Conservation (phyloP, 106 monocot genomes). For the Allium cepa region DNA sequence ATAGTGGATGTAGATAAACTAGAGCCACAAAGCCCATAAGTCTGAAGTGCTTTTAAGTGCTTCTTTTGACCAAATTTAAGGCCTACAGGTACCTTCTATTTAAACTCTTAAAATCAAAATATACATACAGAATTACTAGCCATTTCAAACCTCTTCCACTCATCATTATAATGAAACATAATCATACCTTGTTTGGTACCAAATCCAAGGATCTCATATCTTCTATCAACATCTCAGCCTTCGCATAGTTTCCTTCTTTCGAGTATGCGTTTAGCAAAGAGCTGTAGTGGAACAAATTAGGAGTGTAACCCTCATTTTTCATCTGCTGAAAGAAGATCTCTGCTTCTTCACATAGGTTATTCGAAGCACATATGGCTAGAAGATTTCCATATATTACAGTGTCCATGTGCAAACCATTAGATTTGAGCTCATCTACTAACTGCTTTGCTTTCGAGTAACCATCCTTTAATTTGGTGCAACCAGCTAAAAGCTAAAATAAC, state of each 20-base stretch:
- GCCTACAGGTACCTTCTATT: too few species aligned
- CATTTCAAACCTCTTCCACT: too few species aligned
- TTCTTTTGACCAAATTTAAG: too few species aligned
- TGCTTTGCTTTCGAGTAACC: conserved; percentile 72
- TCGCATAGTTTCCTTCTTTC: conserved; percentile 53
- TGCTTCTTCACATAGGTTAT: conserved; percentile 69
- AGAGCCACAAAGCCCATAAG: too few species aligned
- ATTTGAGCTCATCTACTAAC: conserved; percentile 59
- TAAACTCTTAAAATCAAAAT: too few species aligned
- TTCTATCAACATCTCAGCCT: conserved; percentile 64
- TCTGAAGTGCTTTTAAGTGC: too few species aligned
- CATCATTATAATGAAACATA: background rate
- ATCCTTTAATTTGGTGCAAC: conserved; percentile 54
- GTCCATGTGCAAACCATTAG: conserved; percentile 59
- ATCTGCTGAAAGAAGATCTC: conserved; percentile 79
- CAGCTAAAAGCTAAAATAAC: conserved; percentile 57
- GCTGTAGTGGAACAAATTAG: conserved; percentile 85
- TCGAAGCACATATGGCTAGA: conserved; percentile 80
- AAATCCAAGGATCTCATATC: conserved; percentile 70
- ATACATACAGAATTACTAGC: too few species aligned
- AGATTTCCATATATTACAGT: conserved; percentile 85
- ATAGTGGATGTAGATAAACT: too few species aligned
- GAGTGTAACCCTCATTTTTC: conserved; percentile 54
- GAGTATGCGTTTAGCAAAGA: conserved; percentile 94
- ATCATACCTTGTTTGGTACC: conserved; percentile 77